Base-by-base conservation (phyloP, 1,284 basidiomycete species). In the Rhodotorula sp. region DNA sequence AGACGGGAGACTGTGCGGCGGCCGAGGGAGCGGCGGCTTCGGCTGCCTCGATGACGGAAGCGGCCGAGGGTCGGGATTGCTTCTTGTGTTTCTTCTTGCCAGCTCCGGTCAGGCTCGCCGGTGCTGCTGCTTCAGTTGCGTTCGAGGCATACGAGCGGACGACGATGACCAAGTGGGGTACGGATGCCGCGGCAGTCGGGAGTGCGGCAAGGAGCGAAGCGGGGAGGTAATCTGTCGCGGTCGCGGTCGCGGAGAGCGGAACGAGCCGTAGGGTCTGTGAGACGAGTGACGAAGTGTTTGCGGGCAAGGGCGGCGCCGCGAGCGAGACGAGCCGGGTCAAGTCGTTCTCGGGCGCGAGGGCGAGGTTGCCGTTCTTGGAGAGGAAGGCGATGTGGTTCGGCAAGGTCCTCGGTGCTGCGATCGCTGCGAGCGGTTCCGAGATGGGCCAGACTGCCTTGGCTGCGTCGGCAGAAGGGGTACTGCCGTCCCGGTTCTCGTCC, bases 401-500 rank as follows among this genome's bases (percentile, higher is more conserved):
- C 22, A 75, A 66, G 26, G 72, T 75, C 7, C 72, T 63, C 17
- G 74, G 74, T 0, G 72, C 74, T 7, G 67, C 37, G 29, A 75
- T 56, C 0, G 68, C 69, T 20, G 70, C 66, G 17, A 75, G 60
- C 4, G 71, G 69, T 37, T 70, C 68, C 26, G 74, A 69, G 42
- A 68, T 73, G 4, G 74, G 74, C 68, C 70, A 74, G 26, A 72
- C 66, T 6, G 68, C 64, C 66, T 73, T 73, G 46, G 62, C 63
- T 6, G 74, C 60, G 17, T 71, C 70, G 22, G 53, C 53, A 17
- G 67, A 66, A 54, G 71, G 72, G 5, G 66, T 67, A 48, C 72
- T 73, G 26, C 74, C 74, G 33, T 75, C 74, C 64, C 70, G 71
- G 45, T 70, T 68, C 63, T 75, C 74, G 24, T 73, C 69, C 63